phyloP scores from a whole-genome alignment of 192 early-diverging fungal genomes.

The Jimgerdemannia lactiflua region DNA sequence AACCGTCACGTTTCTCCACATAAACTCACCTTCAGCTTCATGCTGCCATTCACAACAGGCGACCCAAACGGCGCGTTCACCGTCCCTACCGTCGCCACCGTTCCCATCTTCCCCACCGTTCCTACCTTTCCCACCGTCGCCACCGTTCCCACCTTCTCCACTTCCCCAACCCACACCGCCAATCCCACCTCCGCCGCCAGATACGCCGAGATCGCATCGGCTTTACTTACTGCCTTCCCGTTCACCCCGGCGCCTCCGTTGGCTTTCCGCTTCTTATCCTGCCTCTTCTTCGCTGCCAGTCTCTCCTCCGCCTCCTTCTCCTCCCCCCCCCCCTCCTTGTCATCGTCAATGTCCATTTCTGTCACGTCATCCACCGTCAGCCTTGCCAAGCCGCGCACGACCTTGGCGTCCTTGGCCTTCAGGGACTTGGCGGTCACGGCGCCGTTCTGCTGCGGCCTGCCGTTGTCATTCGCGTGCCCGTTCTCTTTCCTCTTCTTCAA shows the following conservation, averaged over 20 bases:
- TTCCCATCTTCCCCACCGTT: neutral
- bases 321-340: neutral
- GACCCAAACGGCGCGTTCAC: too few relatives aligned
- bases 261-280: constrained; percentile 2
- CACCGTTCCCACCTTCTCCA: neutral
- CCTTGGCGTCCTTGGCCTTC: neutral
- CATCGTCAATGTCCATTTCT: neutral
- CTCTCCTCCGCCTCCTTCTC: neutral
- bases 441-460: neutral
- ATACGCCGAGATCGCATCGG: neutral
- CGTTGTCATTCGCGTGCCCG: neutral
- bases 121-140: too few relatives aligned
- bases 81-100: too few relatives aligned
- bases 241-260: neutral
- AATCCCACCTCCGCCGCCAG: too few relatives aligned
- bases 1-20: too few relatives aligned
- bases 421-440: neutral
- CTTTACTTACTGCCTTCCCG: neutral
- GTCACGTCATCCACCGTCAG: neutral
- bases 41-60: too few relatives aligned
- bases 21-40: too few relatives aligned
- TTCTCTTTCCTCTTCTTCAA: constrained; percentile 8
- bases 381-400: neutral
- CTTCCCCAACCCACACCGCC: too few relatives aligned
- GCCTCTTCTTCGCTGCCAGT: neutral